These are phyloP conservation scores for Penicillium verrucosum DNA, from an alignment of 2,329 filamentous ascomycete species.

Conservation along the genomic window DNA sequence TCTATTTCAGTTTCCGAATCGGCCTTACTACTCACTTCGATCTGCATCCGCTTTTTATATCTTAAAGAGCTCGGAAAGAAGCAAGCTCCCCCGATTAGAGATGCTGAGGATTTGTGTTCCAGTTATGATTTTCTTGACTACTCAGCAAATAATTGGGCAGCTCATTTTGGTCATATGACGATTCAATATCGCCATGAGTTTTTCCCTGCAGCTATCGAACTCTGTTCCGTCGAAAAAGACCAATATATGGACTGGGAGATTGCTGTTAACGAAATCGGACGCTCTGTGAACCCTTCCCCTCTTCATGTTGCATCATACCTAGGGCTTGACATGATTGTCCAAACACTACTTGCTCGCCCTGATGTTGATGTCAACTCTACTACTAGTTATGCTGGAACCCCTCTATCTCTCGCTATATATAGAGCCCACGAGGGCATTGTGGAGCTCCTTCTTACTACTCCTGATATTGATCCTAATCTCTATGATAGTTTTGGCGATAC, in stretches of 20 bases:
- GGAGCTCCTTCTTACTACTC: background rate
- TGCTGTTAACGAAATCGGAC: background rate
- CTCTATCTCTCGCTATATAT: background rate
- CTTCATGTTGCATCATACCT: background rate
- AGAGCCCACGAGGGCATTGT: background rate
- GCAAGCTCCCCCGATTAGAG: background rate
- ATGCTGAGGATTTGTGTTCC: background rate
- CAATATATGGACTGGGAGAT: background rate
- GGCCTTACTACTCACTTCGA: background rate
- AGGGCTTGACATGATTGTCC: background rate
- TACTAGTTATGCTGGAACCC: background rate
- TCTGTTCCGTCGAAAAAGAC: background rate
- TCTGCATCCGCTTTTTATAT: background rate
- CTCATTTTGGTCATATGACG: background rate
- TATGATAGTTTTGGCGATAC: fast-evolving
- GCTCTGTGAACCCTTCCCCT: background rate
- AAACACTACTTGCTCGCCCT: background rate
- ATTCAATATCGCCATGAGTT: background rate
- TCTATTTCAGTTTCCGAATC: background rate
- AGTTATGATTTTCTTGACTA: background rate
- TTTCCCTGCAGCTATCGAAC: background rate
- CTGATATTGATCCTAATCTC: background rate
- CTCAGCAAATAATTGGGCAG: background rate
- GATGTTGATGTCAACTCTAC: background rate
- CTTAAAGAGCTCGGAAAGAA: background rate